These are phyloP conservation scores for Dendrobium officinale DNA, from an alignment of 106 monocot genomes.

Conservation along the genomic window DNA sequence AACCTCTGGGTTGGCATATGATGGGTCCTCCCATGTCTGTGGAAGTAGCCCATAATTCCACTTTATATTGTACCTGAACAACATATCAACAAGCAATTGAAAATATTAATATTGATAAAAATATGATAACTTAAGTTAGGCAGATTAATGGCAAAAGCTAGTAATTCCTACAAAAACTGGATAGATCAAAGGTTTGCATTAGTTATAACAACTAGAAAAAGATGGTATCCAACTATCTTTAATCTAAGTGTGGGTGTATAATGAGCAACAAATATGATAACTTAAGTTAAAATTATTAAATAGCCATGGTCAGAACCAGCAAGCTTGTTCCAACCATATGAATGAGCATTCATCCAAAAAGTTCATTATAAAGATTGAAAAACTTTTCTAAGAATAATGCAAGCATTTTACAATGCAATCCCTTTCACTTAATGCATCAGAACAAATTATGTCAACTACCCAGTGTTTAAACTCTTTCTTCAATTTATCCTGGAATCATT, in stretches of 20 bases:
- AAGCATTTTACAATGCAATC: not conserved
- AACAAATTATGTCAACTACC: not conserved
- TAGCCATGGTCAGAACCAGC: not conserved
- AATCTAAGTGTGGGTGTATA: not conserved
- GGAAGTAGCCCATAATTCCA: constrained; percentile 98
- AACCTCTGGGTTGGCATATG: constrained; percentile 65
- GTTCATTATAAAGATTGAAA: not conserved
- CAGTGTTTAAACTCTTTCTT: not conserved
- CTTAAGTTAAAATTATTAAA: not conserved
- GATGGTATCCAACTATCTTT: not conserved
- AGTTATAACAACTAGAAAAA: not conserved
- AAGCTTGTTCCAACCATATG: not conserved
- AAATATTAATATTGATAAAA: not conserved
- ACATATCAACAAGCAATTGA: not conserved
- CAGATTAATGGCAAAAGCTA: not conserved
- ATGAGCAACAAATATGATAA: not conserved
- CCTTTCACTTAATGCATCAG: not conserved
- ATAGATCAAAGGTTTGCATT: not conserved
- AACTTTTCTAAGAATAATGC: not conserved
- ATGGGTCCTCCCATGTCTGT: constrained; percentile 98
- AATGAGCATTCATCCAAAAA: not conserved
- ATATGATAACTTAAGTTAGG: too few species aligned
- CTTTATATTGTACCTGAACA: constrained; percentile 81
- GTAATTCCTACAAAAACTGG: not conserved
- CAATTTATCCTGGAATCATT: not conserved